Percentiles rank a stretch among this genome's conserved stretches.
phyloP scores from a whole-genome alignment of 257 asterid species.

The Galeopsis tetrahit region DNA sequence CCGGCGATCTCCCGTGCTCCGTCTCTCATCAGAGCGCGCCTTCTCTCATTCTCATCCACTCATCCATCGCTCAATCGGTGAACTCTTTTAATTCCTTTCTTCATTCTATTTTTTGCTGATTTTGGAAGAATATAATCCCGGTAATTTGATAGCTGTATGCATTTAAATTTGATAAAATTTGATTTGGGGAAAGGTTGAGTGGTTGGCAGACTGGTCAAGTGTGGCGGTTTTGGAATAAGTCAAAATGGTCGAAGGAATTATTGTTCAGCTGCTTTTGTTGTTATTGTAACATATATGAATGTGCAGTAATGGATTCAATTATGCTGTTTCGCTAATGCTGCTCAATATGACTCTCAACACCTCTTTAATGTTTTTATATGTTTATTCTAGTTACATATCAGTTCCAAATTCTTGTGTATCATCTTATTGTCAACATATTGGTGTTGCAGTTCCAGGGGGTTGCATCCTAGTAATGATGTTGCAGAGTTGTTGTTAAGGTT shows the following conservation, averaged over 20 bases:
- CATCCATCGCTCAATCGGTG: slow-evolving; percentile 62
- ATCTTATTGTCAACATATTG: slow-evolving; percentile 38
- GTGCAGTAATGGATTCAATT: background rate
- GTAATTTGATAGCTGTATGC: slow-evolving; percentile 23
- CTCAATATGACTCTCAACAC: background rate
- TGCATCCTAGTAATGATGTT: slow-evolving; percentile 46
- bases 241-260: slow-evolving; percentile 15
- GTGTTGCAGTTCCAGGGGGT: slow-evolving; percentile 59
- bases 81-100: background rate
- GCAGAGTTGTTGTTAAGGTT: slow-evolving; percentile 62
- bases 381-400: slow-evolving; percentile 17
- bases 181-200: slow-evolving; percentile 19
- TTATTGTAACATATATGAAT: slow-evolving; percentile 2
- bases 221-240: slow-evolving; percentile 26
- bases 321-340: background rate
- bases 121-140: slow-evolving; percentile 28
- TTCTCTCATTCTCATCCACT: slow-evolving; percentile 51
- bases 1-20: slow-evolving; percentile 79
- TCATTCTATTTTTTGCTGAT: background rate
- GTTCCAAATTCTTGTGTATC: slow-evolving; percentile 16
- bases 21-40: slow-evolving; percentile 73
- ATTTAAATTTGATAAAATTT: slow-evolving; percentile 18
- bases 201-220: slow-evolving; percentile 36
- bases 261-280: slow-evolving; percentile 25
- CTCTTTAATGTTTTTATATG: slow-evolving; percentile 17